These are phyloP conservation scores for Dissophora globulifera DNA, from an alignment of 192 early-diverging fungal genomes.

Conservation along the genomic window DNA sequence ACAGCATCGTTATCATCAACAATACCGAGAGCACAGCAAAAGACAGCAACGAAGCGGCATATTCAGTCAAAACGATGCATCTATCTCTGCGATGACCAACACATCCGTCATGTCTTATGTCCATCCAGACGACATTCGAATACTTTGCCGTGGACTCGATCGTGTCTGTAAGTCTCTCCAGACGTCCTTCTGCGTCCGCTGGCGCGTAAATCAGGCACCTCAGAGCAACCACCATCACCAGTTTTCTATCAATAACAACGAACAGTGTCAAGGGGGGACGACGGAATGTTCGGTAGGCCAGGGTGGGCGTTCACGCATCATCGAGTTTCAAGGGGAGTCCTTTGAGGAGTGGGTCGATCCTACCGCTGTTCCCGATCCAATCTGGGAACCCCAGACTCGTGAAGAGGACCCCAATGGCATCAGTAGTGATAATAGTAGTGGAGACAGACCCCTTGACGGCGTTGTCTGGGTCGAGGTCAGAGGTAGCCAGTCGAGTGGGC, in stretches of 20 bases:
- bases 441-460: not conserved
- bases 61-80: not conserved
- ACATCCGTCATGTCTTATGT: slow-evolving; percentile 31
- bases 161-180: slow-evolving; percentile 23
- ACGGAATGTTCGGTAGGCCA: too few relatives aligned
- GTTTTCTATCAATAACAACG: not conserved
- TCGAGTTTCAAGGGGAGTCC: slow-evolving; percentile 39
- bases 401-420: too few relatives aligned
- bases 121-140: slow-evolving; percentile 35
- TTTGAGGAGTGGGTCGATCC: slow-evolving; percentile 49
- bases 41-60: too few relatives aligned
- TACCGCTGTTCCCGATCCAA: slow-evolving; percentile 7
- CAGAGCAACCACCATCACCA: not conserved
- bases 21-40: too few relatives aligned
- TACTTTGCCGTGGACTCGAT: slow-evolving; percentile 29
- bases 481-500: slow-evolving; percentile 19
- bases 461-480: slow-evolving; percentile 32
- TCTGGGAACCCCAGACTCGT: not conserved
- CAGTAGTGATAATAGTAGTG: not conserved
- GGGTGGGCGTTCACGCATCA: too few relatives aligned
- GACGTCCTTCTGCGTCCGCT: slow-evolving; percentile 21
- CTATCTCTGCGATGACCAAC: slow-evolving; percentile 15
- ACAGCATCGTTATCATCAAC: too few relatives aligned
- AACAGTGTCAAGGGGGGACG: too few relatives aligned
- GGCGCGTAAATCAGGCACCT: slow-evolving; percentile 9